Percentiles rank a stretch among this genome's conserved stretches.
Evolutionary conservation across 2,329 filamentous ascomycete species (phyloP).

Genomic region (Aspergillus melleus): DNA sequence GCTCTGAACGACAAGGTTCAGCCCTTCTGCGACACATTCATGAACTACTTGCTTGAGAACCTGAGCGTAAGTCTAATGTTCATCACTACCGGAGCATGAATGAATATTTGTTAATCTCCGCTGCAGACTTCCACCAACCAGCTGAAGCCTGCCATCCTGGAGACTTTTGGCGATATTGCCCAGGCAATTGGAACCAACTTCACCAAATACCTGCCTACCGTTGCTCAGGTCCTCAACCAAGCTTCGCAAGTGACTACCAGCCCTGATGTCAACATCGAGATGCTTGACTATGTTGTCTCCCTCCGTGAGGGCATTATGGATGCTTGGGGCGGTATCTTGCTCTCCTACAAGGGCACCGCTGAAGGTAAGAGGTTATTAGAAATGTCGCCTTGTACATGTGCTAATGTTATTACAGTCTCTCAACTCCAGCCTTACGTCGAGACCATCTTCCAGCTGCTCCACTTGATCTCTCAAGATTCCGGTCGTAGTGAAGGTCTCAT

Average conservation of each 20-base stretch:
- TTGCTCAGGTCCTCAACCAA: conserved; percentile 91
- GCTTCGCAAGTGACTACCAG: conserved; percentile 79
- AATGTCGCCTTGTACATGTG: neutral
- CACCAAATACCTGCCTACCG: conserved; percentile 87
- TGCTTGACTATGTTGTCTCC: conserved; percentile 94
- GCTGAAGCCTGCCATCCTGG: conserved; percentile 96
- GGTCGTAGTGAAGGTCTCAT: conserved; percentile 91
- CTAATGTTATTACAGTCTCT: conserved; percentile 53
- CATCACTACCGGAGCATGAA: neutral
- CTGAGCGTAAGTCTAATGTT: conserved; percentile 61
- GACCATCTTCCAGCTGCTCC: conserved; percentile 83
- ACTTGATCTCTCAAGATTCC: conserved; percentile 74
- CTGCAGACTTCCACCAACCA: conserved; percentile 79
- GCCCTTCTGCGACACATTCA: conserved; percentile 94
- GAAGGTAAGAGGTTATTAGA: conserved; percentile 33
- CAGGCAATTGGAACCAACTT: conserved; percentile 90
- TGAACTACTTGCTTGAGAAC: conserved; percentile 96
- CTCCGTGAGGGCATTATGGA: conserved; percentile 98
- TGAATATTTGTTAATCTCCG: conserved; percentile 33
- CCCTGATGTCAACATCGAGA: conserved; percentile 83
- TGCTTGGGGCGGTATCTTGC: conserved; percentile 95
- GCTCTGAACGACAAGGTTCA: conserved; percentile 87
- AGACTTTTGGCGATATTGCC: conserved; percentile 97
- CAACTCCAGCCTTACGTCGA: conserved; percentile 75
- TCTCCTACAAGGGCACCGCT: conserved; percentile 77